phyloP scores from a whole-genome alignment of 2,329 filamentous ascomycete species.

The Stagonosporopsis tanaceti region DNA sequence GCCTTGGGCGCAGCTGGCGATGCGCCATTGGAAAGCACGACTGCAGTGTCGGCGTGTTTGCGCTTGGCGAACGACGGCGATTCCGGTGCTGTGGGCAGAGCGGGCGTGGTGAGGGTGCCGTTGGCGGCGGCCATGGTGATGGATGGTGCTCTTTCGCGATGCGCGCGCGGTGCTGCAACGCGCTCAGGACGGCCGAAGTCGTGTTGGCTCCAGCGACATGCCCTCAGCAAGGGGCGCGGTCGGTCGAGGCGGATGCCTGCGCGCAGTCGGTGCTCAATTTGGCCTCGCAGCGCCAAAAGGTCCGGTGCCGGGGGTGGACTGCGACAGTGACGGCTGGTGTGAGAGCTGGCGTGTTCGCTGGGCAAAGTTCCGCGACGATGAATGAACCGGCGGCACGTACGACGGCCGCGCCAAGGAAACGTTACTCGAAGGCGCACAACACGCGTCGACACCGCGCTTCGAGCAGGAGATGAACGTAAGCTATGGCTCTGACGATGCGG shows the following conservation, averaged over 20 bases:
- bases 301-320: constrained; percentile 17
- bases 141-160: constrained; percentile 41
- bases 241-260: background rate
- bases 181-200: constrained; percentile 41
- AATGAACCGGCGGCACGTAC: constrained; percentile 28
- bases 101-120: constrained; percentile 47
- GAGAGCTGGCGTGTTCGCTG: constrained; percentile 30
- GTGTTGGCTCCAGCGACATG: constrained; percentile 20
- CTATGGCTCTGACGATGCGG: too few relatives aligned
- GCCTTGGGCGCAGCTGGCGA: constrained; percentile 30
- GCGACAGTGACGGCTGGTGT: constrained; percentile 26
- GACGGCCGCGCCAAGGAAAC: constrained; percentile 30
- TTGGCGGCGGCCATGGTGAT: constrained; percentile 47
- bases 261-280: constrained; percentile 1
- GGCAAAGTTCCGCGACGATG: constrained; percentile 37
- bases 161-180: constrained; percentile 46
- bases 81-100: constrained; percentile 33
- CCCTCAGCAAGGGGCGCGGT: constrained; percentile 9
- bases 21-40: constrained; percentile 41
- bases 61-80: constrained; percentile 53
- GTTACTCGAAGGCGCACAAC: background rate
- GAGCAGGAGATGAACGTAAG: too few relatives aligned
- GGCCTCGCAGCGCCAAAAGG: constrained; percentile 24
- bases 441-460: too few relatives aligned
- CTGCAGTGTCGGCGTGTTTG: constrained; percentile 53